Evolutionary conservation across 768 basidiomycete species (phyloP).

Genomic region (Imleria badia): DNA sequence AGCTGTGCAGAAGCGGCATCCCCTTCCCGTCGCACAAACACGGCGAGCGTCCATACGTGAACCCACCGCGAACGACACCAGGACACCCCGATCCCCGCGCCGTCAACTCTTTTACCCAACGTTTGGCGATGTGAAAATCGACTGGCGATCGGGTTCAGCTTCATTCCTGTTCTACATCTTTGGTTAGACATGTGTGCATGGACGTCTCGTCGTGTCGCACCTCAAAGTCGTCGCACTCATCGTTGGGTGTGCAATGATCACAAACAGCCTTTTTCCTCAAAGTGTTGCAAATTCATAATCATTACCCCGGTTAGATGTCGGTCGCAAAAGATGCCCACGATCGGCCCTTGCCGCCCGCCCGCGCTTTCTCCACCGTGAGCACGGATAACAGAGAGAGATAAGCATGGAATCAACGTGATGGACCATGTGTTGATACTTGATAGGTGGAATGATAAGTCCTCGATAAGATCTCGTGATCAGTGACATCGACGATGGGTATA

Average conservation of each 20-base stretch:
- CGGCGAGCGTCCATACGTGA: not conserved
- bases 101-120: not conserved
- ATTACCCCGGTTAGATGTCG: not conserved
- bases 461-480: no score
- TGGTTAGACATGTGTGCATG: not conserved
- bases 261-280: no score
- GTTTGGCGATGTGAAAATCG: constrained; percentile 7
- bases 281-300: not conserved
- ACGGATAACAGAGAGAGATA: not conserved
- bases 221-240: not conserved
- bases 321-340: not conserved
- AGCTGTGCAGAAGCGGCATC: no score
- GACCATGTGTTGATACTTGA: not conserved
- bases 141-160: not conserved
- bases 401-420: not conserved
- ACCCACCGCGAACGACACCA: not conserved
- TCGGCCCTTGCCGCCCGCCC: not conserved
- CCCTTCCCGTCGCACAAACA: no score
- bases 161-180: not conserved
- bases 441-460: no score
- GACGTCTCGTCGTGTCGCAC: not conserved
- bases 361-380: not conserved
- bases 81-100: not conserved
- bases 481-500: no score
- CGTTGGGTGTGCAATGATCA: not conserved